Evolutionary conservation across 257 asterid species (phyloP), one percentile per base, ranked within the genome.

Genomic region (Solanum tarijense): DNA sequence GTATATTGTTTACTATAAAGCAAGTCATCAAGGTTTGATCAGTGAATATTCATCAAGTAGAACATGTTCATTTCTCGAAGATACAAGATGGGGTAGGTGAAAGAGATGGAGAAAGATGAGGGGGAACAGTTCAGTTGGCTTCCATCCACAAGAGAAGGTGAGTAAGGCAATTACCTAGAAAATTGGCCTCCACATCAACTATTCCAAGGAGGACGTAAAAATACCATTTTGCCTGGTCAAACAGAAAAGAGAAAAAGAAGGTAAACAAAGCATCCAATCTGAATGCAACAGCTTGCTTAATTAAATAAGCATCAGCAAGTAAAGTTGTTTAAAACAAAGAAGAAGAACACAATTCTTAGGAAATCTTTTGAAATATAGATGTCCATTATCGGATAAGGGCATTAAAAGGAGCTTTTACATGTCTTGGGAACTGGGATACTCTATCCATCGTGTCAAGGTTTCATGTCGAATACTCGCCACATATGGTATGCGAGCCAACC

Each of bases 161-260:
- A 88, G 36, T 82, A 27, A 62, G 91, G 87, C 79, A 88, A 92
- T 91, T 89, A 95, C 99, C 99, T 18, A 96, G 98, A 92, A 92
- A 96, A 88, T 96, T 96, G 90, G 95, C 99, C 93, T 96, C 99
- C 88, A 96, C 99, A 11, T 96, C 99, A 78, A 96, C 95, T 62
- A 93, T 60, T 88, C 96, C 99, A 86, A 96, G 97, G 89, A 95
- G 90, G 87, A 95, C 65, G 76, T 96, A 96, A 90, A 94, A 96
- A 89, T 95, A 94, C 98, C 99, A 96, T 92, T 94, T 94, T 83
- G 95, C 94, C 99, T 96, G 98, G 90, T 88, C 86, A 87, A 81
- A 86, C 39, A 20, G 86, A 75, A 81, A 66, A 14, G 79, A 83
- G 86, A 78, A 78, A 8, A 86, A 38, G 18, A 78, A 79, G 85